These are phyloP conservation scores for Sclerotiophoma versabilis DNA, from an alignment of 2,329 filamentous ascomycete species.

Conservation along the genomic window DNA sequence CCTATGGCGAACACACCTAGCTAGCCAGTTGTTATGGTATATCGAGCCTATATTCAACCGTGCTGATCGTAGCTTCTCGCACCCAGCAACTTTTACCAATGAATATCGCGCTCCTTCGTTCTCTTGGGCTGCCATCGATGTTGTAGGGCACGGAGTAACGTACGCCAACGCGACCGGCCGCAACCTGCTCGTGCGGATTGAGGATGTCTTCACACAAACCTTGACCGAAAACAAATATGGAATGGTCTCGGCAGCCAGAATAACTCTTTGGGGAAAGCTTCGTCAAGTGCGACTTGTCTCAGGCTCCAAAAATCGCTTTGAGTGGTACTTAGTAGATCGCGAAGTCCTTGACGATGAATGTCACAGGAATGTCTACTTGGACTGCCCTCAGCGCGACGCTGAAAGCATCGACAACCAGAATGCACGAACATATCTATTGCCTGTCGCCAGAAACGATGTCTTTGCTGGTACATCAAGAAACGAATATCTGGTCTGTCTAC, in stretches of 20 bases:
- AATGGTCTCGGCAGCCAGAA: not conserved
- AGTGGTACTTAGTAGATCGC: conserved; percentile 1
- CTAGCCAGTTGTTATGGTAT: not conserved
- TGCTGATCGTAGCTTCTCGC: not conserved
- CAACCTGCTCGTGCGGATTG: not conserved
- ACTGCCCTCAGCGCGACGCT: conserved; percentile 15
- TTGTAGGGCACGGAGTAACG: conserved; percentile 19
- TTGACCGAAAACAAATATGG: not conserved
- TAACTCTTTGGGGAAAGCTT: not conserved
- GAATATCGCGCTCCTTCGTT: conserved; percentile 24
- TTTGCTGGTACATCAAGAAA: not conserved
- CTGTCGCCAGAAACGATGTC: not conserved
- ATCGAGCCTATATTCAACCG: not conserved
- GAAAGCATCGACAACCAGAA: conserved; percentile 9
- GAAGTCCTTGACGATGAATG: conserved; percentile 3
- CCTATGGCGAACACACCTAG: not conserved
- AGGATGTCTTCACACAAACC: not conserved
- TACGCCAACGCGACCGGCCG: conserved; percentile 1
- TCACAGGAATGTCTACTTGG: conserved; percentile 18
- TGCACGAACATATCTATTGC: conserved; percentile 8
- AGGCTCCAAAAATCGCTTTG: not conserved
- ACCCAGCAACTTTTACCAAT: not conserved
- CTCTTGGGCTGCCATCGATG: conserved; percentile 29
- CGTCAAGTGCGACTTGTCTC: not conserved
- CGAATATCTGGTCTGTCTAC: not conserved